Evolutionary conservation across 129 eudicot genomes (phyloP).

Genomic region (Sambucus nigra): DNA sequence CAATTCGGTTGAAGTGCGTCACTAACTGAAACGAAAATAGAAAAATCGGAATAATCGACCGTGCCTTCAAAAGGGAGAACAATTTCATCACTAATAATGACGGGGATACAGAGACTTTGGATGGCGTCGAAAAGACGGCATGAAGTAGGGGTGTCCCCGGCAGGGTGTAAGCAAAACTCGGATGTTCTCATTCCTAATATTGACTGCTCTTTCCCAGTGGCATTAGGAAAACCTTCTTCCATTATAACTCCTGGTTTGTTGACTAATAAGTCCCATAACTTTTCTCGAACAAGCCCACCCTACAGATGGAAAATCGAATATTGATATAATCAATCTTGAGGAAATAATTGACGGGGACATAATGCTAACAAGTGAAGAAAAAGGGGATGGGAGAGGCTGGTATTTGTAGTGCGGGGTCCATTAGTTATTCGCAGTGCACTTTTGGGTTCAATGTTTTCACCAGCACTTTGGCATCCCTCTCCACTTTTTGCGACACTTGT

Average conservation of each 20-base stretch:
- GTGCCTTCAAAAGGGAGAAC: slow-evolving; percentile 99
- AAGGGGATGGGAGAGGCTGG: too few relatives aligned
- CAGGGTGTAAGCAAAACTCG: slow-evolving; percentile 93
- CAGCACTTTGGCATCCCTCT: too few relatives aligned
- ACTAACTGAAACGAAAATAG: slow-evolving; percentile 56
- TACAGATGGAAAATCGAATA: slow-evolving; percentile 9
- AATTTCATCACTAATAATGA: slow-evolving; percentile 78
- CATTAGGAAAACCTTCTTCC: slow-evolving; percentile 98
- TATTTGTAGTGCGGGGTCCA: too few relatives aligned
- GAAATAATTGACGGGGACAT: not conserved
- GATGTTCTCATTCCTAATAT: slow-evolving; percentile 89
- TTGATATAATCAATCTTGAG: not conserved
- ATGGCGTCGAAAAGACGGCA: slow-evolving; percentile 92
- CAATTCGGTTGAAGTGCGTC: slow-evolving; percentile 71
- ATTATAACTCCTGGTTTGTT: slow-evolving; percentile 56
- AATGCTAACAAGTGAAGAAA: too few relatives aligned
- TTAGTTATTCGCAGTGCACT: too few relatives aligned
- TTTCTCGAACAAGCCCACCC: slow-evolving; percentile 94
- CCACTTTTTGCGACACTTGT: too few relatives aligned
- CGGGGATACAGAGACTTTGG: slow-evolving; percentile 93
- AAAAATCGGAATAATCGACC: slow-evolving; percentile 68
- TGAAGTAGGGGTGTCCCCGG: slow-evolving; percentile 95
- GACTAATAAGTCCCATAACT: slow-evolving; percentile 67
- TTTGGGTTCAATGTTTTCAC: too few relatives aligned
- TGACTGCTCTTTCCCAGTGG: slow-evolving; percentile 85